Evolutionary conservation across 2,329 filamentous ascomycete species (phyloP).

Genomic region (Stenocarpella maydis): DNA sequence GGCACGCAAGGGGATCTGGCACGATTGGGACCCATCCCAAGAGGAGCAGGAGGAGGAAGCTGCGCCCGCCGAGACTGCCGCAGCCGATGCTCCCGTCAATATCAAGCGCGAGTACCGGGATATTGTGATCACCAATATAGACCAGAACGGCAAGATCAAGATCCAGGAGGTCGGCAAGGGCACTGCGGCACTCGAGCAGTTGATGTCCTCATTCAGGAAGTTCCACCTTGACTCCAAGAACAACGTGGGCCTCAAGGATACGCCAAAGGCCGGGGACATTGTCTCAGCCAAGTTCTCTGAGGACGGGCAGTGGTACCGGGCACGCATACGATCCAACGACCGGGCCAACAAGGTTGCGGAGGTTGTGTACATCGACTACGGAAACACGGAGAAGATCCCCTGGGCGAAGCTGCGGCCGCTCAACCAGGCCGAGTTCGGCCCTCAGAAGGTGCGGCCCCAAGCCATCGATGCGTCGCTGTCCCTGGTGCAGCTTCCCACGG

Average conservation of each 20-base stretch:
- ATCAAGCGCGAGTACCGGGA: constrained; percentile 92
- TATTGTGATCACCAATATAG: constrained; percentile 90
- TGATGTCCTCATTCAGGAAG: constrained; percentile 90
- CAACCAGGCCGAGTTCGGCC: constrained; percentile 78
- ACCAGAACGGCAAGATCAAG: constrained; percentile 83
- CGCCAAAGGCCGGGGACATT: constrained; percentile 89
- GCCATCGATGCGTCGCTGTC: constrained; percentile 87
- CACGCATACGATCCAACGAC: constrained; percentile 89
- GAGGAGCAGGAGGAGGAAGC: constrained; percentile 71
- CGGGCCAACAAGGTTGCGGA: constrained; percentile 88
- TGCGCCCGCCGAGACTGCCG: constrained; percentile 59
- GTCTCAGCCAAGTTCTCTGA: constrained; percentile 91
- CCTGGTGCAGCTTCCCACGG: constrained; percentile 86
- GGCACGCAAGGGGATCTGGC: constrained; percentile 86
- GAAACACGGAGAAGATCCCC: constrained; percentile 88
- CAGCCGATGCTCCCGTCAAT: constrained; percentile 60
- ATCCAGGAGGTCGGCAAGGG: constrained; percentile 89
- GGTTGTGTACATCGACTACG: constrained; percentile 94
- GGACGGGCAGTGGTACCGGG: constrained; percentile 95
- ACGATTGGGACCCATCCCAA: constrained; percentile 91
- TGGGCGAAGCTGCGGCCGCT: constrained; percentile 88
- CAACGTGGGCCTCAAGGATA: constrained; percentile 73
- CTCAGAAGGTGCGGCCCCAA: constrained; percentile 84
- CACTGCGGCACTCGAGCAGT: constrained; percentile 81
- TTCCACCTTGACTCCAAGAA: constrained; percentile 90